These are phyloP conservation scores for Hypomyces rosellus DNA, from an alignment of 2,329 filamentous ascomycete genomes.

Conservation along the genomic window DNA sequence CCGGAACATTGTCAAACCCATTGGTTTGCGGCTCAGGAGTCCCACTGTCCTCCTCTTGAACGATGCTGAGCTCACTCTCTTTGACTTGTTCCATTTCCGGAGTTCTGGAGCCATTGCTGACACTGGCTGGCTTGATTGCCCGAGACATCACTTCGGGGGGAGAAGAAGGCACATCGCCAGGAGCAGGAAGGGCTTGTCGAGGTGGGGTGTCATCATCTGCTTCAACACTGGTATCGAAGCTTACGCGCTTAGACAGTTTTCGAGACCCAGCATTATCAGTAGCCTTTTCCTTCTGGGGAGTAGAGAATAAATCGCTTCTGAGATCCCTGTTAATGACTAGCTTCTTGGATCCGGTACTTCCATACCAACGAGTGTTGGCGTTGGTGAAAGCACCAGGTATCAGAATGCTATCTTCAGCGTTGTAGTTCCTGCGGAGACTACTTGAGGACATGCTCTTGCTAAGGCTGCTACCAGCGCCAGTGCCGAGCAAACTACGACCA, in stretches of 20 bases:
- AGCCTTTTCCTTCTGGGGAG: conserved; percentile 48
- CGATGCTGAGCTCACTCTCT: conserved; percentile 72
- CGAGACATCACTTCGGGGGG: conserved; percentile 35
- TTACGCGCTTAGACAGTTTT: conserved; percentile 77
- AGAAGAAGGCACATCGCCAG: conserved; percentile 24
- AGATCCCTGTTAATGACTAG: conserved; percentile 87
- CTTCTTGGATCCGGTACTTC: conserved; percentile 73
- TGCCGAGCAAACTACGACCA: conserved; percentile 57
- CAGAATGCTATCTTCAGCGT: conserved; percentile 77
- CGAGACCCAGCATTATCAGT: conserved; percentile 38
- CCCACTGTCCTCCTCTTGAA: conserved; percentile 60
- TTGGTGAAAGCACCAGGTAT: conserved; percentile 79
- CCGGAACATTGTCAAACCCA: conserved; percentile 47
- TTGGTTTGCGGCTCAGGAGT: conserved; percentile 21
- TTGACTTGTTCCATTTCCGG: conserved; percentile 67
- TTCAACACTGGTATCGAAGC: conserved; percentile 67
- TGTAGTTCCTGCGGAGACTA: conserved; percentile 76
- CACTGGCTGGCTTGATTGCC: conserved; percentile 46
- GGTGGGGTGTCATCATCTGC: conserved; percentile 29
- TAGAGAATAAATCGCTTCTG: conserved; percentile 63
- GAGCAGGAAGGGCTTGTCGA: conserved; percentile 28
- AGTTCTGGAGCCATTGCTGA: conserved; percentile 28
- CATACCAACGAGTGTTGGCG: conserved; percentile 57
- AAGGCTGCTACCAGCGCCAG: conserved; percentile 64
- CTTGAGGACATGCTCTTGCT: conserved; percentile 85